Conservation (phyloP, 352 stramenopile genomes). For the Phytophthora pisi region DNA sequence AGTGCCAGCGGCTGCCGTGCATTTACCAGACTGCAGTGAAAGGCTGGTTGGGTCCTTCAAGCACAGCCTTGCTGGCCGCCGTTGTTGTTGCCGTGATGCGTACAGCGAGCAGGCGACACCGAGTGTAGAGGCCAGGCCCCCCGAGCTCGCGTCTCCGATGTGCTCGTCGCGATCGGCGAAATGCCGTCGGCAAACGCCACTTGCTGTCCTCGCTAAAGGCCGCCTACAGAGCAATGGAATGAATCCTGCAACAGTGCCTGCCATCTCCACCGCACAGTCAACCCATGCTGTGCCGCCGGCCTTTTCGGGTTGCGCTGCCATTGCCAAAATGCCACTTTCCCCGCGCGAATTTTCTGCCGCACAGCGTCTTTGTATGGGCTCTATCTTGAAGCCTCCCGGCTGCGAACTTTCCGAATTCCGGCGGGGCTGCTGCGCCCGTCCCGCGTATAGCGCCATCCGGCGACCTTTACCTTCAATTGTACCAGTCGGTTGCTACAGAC, state of each 20-base stretch:
- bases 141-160: neutral
- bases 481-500: neutral
- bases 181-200: no score
- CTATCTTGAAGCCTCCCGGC: slow-evolving; percentile 15
- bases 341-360: slow-evolving; percentile 6
- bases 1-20: neutral
- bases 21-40: neutral
- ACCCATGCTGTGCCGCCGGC: neutral
- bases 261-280: neutral
- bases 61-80: no score
- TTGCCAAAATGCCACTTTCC: slow-evolving; percentile 7
- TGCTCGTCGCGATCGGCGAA: neutral
- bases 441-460: neutral
- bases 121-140: neutral
- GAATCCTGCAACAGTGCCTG: no score
- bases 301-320: neutral
- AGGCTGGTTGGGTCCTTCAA: no score
- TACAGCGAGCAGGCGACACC: neutral
- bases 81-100: neutral
- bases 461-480: neutral
- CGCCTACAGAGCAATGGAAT: neutral
- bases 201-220: neutral
- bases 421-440: neutral
- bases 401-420: slow-evolving; percentile 24
- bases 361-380: slow-evolving; percentile 6